Conservation (phyloP, 352 stramenopile species). For the Discostella stelligera region DNA sequence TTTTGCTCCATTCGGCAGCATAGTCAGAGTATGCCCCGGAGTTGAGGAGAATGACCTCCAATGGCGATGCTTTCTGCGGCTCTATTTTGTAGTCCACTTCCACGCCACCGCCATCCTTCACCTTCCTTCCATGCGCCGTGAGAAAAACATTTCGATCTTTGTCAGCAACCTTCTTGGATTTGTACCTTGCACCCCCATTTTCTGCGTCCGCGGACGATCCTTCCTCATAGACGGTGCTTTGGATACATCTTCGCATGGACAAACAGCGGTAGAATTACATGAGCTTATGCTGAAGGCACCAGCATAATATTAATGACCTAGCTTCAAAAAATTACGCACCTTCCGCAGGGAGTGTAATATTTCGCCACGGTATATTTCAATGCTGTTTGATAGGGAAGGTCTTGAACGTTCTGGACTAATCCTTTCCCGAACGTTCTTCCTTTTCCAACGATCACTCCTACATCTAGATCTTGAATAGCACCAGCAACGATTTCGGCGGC, state of each 20-base stretch:
- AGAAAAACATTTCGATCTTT: slow-evolving; percentile 72
- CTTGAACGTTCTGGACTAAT: slow-evolving; percentile 86
- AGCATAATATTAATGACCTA: neutral
- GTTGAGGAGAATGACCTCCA: slow-evolving; percentile 79
- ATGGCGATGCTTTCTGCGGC: slow-evolving; percentile 70
- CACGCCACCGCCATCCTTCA: slow-evolving; percentile 81
- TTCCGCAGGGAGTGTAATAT: slow-evolving; percentile 87
- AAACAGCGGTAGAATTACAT: neutral
- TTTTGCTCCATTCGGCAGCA: slow-evolving; percentile 74
- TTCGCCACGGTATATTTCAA: slow-evolving; percentile 89
- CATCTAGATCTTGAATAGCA: slow-evolving; percentile 86
- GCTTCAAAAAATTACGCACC: neutral
- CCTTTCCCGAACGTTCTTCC: slow-evolving; percentile 87
- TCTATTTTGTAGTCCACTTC: slow-evolving; percentile 84
- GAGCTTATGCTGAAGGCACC: neutral
- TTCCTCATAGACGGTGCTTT: slow-evolving; percentile 80
- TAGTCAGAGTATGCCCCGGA: slow-evolving; percentile 77
- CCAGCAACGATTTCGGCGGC: slow-evolving; percentile 87
- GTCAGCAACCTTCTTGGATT: slow-evolving; percentile 66
- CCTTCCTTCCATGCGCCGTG: slow-evolving; percentile 68
- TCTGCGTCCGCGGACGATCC: slow-evolving; percentile 43
- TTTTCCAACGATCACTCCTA: slow-evolving; percentile 84
- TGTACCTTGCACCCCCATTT: slow-evolving; percentile 59
- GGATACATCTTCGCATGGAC: slow-evolving; percentile 67
- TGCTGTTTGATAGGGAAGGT: slow-evolving; percentile 76